Evolutionary conservation across 179 eudicot species (phyloP).

Genomic region (Sideroxylon spinosum): DNA sequence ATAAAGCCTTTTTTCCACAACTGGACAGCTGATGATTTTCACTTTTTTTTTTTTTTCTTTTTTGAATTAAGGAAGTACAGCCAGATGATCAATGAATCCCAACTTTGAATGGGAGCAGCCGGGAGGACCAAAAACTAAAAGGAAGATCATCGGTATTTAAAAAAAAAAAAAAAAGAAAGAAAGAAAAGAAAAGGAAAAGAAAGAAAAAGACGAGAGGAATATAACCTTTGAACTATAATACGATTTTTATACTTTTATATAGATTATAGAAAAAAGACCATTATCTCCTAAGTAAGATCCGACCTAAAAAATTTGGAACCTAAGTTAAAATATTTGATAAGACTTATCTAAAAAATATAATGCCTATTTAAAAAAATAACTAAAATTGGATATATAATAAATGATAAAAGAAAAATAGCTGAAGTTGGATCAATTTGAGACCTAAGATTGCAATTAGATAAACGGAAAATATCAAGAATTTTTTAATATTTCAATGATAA

Average conservation of each 20-base stretch:
- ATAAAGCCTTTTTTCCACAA: background rate
- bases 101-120: background rate
- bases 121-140: background rate
- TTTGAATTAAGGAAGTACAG: background rate
- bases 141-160: background rate
- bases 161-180: too few relatives aligned
- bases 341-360: too few relatives aligned
- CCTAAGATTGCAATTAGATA: too few relatives aligned
- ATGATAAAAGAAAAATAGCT: too few relatives aligned
- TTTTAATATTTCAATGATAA: too few relatives aligned
- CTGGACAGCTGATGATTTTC: conserved; percentile 2
- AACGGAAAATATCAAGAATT: too few relatives aligned
- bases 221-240: conserved; percentile 15
- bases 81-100: background rate
- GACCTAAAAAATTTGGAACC: too few relatives aligned
- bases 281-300: background rate
- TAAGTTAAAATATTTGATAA: too few relatives aligned
- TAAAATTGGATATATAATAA: too few relatives aligned
- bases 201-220: background rate
- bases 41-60: background rate
- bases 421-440: too few relatives aligned
- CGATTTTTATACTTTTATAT: conserved; percentile 5
- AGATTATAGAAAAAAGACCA: background rate
- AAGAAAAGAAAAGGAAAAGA: too few relatives aligned
- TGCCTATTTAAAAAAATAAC: too few relatives aligned